Evolutionary conservation across 2,329 filamentous ascomycete genomes (phyloP).

Genomic region (Ceratocystis smalleyi): DNA sequence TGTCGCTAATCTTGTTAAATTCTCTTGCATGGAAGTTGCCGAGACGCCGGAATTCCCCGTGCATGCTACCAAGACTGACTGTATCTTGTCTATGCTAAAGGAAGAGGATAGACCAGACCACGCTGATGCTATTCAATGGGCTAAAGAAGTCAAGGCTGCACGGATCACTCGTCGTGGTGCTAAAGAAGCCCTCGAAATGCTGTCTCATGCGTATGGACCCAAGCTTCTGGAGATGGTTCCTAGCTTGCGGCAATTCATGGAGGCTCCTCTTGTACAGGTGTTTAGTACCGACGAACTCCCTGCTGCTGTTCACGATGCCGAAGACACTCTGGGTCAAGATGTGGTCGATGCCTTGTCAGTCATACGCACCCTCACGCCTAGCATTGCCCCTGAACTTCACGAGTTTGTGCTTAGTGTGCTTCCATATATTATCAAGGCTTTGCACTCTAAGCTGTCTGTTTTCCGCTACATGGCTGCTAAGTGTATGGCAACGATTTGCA

Average conservation of each 20-base stretch:
- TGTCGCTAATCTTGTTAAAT: conserved; percentile 88
- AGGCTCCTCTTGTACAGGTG: conserved; percentile 58
- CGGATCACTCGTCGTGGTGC: conserved; percentile 82
- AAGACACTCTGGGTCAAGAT: conserved; percentile 68
- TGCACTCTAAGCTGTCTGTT: conserved; percentile 78
- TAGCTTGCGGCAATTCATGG: conserved; percentile 65
- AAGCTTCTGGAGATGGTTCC: conserved; percentile 70
- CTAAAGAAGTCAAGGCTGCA: conserved; percentile 74
- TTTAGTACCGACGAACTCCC: conserved; percentile 56
- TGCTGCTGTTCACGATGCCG: conserved; percentile 54
- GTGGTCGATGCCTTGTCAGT: conserved; percentile 89
- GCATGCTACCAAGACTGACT: conserved; percentile 61
- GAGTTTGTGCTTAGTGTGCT: conserved; percentile 69
- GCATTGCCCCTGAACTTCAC: conserved; percentile 58
- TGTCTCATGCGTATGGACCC: conserved; percentile 64
- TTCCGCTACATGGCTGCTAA: conserved; percentile 95
- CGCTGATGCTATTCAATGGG: conserved; percentile 77
- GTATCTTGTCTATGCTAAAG: conserved; percentile 86
- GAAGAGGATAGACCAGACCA: conserved; percentile 93
- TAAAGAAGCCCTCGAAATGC: conserved; percentile 81
- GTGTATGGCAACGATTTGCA: conserved; percentile 93
- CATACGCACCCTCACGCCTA: conserved; percentile 84
- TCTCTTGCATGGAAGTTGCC: conserved; percentile 92
- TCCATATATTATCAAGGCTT: conserved; percentile 70
- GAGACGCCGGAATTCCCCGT: conserved; percentile 91